Evolutionary conservation across 2,329 filamentous ascomycete species (phyloP).

Genomic region (Cryphonectria parasitica): DNA sequence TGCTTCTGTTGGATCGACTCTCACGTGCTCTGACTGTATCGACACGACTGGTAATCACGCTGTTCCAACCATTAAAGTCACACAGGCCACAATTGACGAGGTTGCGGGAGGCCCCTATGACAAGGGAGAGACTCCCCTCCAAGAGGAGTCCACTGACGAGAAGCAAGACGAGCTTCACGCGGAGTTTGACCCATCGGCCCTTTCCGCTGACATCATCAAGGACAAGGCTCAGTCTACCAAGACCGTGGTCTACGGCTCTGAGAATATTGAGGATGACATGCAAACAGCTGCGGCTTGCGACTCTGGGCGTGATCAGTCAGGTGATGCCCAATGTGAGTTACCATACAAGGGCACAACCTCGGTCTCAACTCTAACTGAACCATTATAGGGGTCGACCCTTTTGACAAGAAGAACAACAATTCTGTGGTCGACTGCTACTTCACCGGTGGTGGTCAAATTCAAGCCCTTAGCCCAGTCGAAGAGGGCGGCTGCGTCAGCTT

Average conservation of each 20-base stretch:
- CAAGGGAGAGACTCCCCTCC: background rate
- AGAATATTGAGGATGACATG: too few species aligned
- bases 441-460: slow-evolving; percentile 14
- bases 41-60: background rate
- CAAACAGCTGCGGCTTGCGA: too few species aligned
- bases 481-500: slow-evolving; percentile 22
- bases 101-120: background rate
- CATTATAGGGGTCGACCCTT: slow-evolving; percentile 11
- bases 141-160: background rate
- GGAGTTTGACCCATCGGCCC: background rate
- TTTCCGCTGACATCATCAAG: background rate
- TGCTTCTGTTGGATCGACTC: background rate
- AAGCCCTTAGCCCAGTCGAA: slow-evolving; percentile 15
- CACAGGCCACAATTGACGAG: background rate
- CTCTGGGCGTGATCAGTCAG: background rate
- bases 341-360: background rate
- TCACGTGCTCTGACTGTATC: background rate
- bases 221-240: background rate
- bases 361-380: background rate
- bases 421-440: slow-evolving; percentile 24
- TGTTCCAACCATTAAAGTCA: background rate
- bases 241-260: background rate
- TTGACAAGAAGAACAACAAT: slow-evolving; percentile 19
- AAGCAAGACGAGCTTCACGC: background rate
- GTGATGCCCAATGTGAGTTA: slow-evolving; percentile 14